These are phyloP conservation scores for Boechera retrofracta DNA, from an alignment of 345 rosid species.

Conservation along the genomic window DNA sequence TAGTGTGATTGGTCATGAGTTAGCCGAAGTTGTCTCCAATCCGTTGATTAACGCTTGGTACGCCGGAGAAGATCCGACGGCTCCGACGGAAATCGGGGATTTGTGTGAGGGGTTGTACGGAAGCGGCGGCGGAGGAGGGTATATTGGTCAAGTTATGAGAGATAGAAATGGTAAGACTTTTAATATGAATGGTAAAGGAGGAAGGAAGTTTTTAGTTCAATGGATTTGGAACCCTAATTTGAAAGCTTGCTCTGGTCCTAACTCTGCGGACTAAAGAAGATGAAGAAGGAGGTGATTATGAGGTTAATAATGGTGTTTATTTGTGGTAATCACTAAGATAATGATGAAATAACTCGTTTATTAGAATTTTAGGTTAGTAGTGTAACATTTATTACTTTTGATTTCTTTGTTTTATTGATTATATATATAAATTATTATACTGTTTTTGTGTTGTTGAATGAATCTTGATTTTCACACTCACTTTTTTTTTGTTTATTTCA, in stretches of 20 bases:
- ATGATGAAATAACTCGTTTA: slow-evolving; percentile 23
- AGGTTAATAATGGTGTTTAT: neutral
- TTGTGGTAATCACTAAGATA: neutral
- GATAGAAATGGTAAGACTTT: slow-evolving; percentile 67
- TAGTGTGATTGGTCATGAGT: slow-evolving; percentile 93
- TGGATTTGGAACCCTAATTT: slow-evolving; percentile 90
- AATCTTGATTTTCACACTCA: neutral
- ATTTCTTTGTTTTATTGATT: neutral
- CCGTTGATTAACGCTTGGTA: slow-evolving; percentile 97
- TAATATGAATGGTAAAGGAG: slow-evolving; percentile 75
- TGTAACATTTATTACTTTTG: slow-evolving; percentile 25
- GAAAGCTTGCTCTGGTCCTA: slow-evolving; percentile 88
- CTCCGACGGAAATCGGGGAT: slow-evolving; percentile 92
- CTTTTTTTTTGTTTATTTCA: neutral
- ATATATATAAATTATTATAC: neutral
- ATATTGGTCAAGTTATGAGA: slow-evolving; percentile 81
- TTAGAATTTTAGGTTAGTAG: slow-evolving; percentile 30
- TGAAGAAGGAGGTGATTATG: neutral
- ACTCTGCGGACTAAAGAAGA: slow-evolving; percentile 59
- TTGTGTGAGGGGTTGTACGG: slow-evolving; percentile 92
- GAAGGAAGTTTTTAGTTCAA: slow-evolving; percentile 80
- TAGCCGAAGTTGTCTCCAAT: slow-evolving; percentile 85
- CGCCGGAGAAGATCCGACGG: slow-evolving; percentile 97
- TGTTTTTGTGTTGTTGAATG: neutral
- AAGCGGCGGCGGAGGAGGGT: slow-evolving; percentile 94